Percentiles rank a stretch among this genome's conserved stretches.
Conservation (phyloP, 1,284 basidiomycete species). For the Sphaerobolus stellatus region DNA sequence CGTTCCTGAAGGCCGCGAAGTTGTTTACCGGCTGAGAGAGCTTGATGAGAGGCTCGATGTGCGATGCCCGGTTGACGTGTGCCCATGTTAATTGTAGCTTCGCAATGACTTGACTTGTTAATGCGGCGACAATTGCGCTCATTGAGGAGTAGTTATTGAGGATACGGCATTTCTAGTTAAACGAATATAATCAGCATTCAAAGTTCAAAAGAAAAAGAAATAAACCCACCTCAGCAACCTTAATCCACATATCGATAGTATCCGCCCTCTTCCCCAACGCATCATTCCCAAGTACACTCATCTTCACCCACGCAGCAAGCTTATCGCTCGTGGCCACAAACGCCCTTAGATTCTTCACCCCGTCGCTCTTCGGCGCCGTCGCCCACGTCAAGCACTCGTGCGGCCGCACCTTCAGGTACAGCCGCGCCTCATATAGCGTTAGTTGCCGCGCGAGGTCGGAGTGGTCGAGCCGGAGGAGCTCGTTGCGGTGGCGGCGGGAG, state of each 20-base stretch:
- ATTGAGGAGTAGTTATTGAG: constrained; percentile 69
- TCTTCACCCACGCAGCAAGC: constrained; percentile 64
- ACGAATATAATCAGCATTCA: constrained; percentile 8
- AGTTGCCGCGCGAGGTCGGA: constrained; percentile 63
- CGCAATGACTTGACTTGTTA: constrained; percentile 57
- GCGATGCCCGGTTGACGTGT: constrained; percentile 50
- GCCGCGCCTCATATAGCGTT: constrained; percentile 53
- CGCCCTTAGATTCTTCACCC: constrained; percentile 44
- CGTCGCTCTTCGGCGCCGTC: constrained; percentile 38
- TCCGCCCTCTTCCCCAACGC: constrained; percentile 52
- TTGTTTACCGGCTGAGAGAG: constrained; percentile 58
- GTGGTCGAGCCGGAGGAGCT: constrained; percentile 54
- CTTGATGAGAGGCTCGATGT: constrained; percentile 50
- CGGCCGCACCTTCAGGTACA: constrained; percentile 58
- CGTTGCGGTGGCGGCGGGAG: constrained; percentile 47
- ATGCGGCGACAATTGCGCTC: constrained; percentile 62
- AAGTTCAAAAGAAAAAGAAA: constrained; percentile 8
- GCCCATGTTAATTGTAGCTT: constrained; percentile 67
- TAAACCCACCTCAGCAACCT: constrained; percentile 64
- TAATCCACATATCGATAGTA: constrained; percentile 72
- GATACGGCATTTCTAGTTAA: constrained; percentile 57
- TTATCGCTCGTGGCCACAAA: constrained; percentile 64
- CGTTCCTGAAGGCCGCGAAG: constrained; percentile 55
- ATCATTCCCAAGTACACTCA: constrained; percentile 54
- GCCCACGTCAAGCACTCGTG: constrained; percentile 62